Evolutionary conservation across 176 grass and related monocot species (phyloP).

Genomic region (Carex pumila): DNA sequence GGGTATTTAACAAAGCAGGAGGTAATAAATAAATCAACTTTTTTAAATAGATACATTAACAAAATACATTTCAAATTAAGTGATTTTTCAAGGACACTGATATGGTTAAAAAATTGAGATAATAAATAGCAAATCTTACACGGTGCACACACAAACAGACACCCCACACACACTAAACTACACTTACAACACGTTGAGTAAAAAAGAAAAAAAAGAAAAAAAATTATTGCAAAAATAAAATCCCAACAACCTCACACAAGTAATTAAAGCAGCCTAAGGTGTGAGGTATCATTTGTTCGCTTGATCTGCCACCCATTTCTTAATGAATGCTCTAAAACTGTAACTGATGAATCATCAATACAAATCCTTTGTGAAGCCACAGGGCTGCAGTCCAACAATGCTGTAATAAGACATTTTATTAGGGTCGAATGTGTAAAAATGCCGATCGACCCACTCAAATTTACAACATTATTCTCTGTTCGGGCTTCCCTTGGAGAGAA

Average conservation of each 20-base stretch:
- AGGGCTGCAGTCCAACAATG: constrained; percentile 64
- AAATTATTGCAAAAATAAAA: background rate
- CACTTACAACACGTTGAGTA: background rate
- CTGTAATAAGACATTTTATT: constrained; percentile 59
- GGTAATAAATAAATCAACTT: background rate
- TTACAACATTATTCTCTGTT: constrained; percentile 28
- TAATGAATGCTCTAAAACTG: constrained; percentile 63
- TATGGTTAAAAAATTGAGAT: background rate
- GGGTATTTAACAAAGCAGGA: background rate
- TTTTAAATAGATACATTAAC: background rate
- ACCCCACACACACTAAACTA: background rate
- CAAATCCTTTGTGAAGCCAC: constrained; percentile 52
- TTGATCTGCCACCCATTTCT: constrained; percentile 76
- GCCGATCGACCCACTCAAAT: constrained; percentile 34
- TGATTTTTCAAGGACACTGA: background rate
- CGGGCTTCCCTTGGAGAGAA: constrained; percentile 51
- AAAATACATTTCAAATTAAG: constrained; percentile 7
- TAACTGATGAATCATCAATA: constrained; percentile 78
- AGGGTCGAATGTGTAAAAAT: constrained; percentile 65
- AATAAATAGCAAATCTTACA: background rate
- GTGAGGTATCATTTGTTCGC: constrained; percentile 70
- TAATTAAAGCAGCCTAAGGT: constrained; percentile 69
- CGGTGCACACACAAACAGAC: background rate
- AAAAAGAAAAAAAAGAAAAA: background rate
- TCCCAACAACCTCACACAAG: background rate